A percentile compares a stretch with the other conserved stretches of the same genome.
Conservation (phyloP, 352 stramenopile genomes). For the Globisporangium nodosum region DNA sequence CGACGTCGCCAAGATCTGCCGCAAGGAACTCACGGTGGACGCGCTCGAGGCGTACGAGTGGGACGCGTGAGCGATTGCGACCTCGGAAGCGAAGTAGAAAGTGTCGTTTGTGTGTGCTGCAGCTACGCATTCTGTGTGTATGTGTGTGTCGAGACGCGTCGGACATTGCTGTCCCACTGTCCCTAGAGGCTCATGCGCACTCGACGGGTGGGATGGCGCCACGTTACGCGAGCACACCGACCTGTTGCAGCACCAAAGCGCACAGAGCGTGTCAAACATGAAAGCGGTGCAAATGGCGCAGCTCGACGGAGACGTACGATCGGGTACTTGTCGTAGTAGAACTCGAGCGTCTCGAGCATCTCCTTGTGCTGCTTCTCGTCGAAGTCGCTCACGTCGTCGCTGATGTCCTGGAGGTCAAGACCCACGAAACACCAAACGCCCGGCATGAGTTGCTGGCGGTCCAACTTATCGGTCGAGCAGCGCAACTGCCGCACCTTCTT, state of each 20-base stretch:
- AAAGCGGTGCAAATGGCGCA: not conserved
- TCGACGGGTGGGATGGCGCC: too few species aligned
- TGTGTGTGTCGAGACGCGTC: too few species aligned
- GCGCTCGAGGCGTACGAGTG: slow-evolving; percentile 46
- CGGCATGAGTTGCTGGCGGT: too few species aligned
- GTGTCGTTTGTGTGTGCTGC: too few species aligned
- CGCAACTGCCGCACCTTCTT: slow-evolving; percentile 31
- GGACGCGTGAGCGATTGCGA: slow-evolving; percentile 16
- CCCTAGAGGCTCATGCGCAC: too few species aligned
- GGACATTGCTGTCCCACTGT: too few species aligned
- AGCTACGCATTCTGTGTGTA: too few species aligned
- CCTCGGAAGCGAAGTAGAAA: too few species aligned
- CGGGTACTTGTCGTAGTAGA: slow-evolving; percentile 86
- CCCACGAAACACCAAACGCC: too few species aligned
- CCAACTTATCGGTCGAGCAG: not conserved
- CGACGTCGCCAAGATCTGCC: slow-evolving; percentile 74
- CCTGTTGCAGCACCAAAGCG: slow-evolving; percentile 13
- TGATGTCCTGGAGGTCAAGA: slow-evolving; percentile 42
- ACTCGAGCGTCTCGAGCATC: slow-evolving; percentile 59
- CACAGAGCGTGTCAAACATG: too few species aligned
- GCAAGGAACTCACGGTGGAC: slow-evolving; percentile 57
- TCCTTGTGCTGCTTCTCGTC: slow-evolving; percentile 52
- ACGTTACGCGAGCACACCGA: slow-evolving; percentile 35
- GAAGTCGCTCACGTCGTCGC: slow-evolving; percentile 65
- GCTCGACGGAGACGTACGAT: slow-evolving; percentile 37